These are phyloP conservation scores for Lactarius hatsudake DNA, from an alignment of 768 basidiomycete species.

Conservation along the genomic window DNA sequence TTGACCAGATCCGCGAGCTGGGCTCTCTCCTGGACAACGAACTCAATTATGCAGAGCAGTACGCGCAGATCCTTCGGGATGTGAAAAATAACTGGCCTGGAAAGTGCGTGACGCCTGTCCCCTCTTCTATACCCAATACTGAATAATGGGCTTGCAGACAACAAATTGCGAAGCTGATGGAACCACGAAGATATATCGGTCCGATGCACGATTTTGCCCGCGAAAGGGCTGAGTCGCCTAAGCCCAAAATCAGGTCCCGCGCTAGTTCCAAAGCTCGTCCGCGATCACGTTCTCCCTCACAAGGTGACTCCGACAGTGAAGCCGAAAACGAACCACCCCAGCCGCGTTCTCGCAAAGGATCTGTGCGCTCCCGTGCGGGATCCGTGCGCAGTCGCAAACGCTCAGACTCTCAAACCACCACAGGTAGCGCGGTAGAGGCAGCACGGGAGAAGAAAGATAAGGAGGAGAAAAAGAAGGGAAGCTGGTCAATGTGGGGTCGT, in stretches of 20 bases:
- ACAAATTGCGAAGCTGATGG: slow-evolving; percentile 16
- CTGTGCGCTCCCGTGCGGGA: slow-evolving; percentile 42
- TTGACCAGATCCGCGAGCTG: slow-evolving; percentile 66
- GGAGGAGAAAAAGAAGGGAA: slow-evolving; percentile 60
- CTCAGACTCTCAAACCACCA: slow-evolving; percentile 52
- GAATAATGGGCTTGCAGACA: slow-evolving; percentile 15
- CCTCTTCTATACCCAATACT: not conserved
- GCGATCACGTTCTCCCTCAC: slow-evolving; percentile 15
- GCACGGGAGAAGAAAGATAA: slow-evolving; percentile 39
- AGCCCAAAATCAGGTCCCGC: slow-evolving; percentile 18
- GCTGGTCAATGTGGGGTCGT: slow-evolving; percentile 24
- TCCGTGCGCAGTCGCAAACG: slow-evolving; percentile 54
- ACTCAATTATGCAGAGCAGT: slow-evolving; percentile 68
- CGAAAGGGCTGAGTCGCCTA: slow-evolving; percentile 15
- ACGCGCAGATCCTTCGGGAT: slow-evolving; percentile 69
- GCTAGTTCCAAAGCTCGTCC: slow-evolving; percentile 18
- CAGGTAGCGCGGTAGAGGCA: slow-evolving; percentile 37
- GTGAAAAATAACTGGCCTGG: slow-evolving; percentile 65
- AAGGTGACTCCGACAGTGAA: slow-evolving; percentile 9
- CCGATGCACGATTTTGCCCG: slow-evolving; percentile 26
- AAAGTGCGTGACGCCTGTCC: slow-evolving; percentile 39
- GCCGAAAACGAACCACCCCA: slow-evolving; percentile 8
- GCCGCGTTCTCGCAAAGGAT: slow-evolving; percentile 29
- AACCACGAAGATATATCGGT: slow-evolving; percentile 19
- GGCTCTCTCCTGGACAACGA: slow-evolving; percentile 70